These are phyloP conservation scores for Exophiala mesophila DNA, from an alignment of 2,329 filamentous ascomycete genomes.

Conservation along the genomic window DNA sequence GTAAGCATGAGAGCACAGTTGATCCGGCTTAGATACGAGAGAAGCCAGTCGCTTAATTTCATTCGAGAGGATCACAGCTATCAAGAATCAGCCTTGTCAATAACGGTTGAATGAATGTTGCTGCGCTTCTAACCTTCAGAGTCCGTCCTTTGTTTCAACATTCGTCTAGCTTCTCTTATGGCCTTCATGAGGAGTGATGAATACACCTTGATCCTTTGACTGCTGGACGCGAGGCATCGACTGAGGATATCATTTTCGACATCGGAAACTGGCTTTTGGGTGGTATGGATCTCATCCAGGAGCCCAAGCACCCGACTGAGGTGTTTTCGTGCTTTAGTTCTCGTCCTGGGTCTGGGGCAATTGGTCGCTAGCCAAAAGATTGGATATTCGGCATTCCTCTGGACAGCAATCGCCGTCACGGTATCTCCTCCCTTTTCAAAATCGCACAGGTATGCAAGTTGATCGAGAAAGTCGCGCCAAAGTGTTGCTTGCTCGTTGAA, in stretches of 20 bases:
- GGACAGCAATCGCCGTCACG: slow-evolving; percentile 43
- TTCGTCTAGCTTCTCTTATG: slow-evolving; percentile 1
- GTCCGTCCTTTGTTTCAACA: background rate
- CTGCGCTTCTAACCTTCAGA: background rate
- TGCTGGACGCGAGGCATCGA: slow-evolving; percentile 13
- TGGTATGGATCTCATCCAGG: slow-evolving; percentile 1
- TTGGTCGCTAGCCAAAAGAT: slow-evolving; percentile 16
- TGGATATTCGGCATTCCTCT: slow-evolving; percentile 4
- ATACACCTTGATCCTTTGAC: slow-evolving; percentile 11
- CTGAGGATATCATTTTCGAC: slow-evolving; percentile 3
- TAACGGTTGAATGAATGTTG: too few relatives aligned
- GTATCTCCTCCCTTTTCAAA: slow-evolving; percentile 43
- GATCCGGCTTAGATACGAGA: background rate
- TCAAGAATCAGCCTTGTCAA: too few relatives aligned
- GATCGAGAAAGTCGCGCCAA: slow-evolving; percentile 34
- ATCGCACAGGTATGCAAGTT: slow-evolving; percentile 45
- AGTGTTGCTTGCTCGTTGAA: slow-evolving; percentile 8
- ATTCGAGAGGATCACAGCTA: slow-evolving; percentile 1
- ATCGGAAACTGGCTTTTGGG: background rate
- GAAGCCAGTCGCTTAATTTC: slow-evolving; percentile 5
- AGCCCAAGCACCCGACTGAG: slow-evolving; percentile 7
- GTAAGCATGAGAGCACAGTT: slow-evolving; percentile 9
- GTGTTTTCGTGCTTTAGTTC: slow-evolving; percentile 5
- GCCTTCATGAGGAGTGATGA: slow-evolving; percentile 2
- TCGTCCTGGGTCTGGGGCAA: slow-evolving; percentile 2